Percentiles rank a stretch among this genome's conserved stretches.
Conservation (phyloP, 23 red algal genomes). For the Cyanidiococcus yangmingshanensis region DNA sequence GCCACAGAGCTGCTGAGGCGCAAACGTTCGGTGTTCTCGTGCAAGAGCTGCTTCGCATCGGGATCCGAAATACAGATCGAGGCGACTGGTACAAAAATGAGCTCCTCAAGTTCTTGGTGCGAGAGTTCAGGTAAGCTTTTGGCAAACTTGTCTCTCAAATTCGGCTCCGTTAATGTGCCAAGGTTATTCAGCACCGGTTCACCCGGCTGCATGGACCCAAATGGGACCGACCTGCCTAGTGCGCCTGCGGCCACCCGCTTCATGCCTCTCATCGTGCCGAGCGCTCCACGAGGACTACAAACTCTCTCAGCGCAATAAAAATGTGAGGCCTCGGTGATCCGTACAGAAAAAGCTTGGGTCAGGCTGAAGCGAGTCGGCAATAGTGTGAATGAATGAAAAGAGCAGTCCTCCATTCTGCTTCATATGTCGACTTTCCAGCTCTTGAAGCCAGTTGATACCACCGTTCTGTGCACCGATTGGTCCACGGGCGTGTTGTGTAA, state of each 20-base stretch:
- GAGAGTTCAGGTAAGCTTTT: background rate
- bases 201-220: background rate
- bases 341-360: background rate
- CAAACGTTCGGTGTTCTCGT: no score
- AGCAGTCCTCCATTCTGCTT: background rate
- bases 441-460: background rate
- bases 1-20: no score
- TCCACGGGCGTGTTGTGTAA: conserved; percentile 11
- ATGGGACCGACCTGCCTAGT: background rate
- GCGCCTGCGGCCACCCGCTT: background rate
- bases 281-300: background rate
- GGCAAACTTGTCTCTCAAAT: background rate
- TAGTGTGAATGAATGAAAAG: background rate
- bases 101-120: background rate
- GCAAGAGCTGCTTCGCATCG: background rate
- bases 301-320: background rate
- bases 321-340: background rate
- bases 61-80: background rate
- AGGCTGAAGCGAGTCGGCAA: background rate
- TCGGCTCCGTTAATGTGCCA: background rate
- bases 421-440: background rate
- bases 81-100: background rate
- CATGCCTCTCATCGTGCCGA: background rate
- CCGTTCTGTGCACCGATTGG: background rate
- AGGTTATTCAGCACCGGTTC: background rate